Percentiles rank a stretch among this genome's conserved stretches.
These are phyloP conservation scores for barrel medic (Medicago truncatula) DNA, from an alignment of 306 rosid genomes.

Conservation along the genomic window MtrunA17r5.0-ANR NC_053045.1:465501-466000, in stretches of 20 bases:
- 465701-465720: slow-evolving; percentile 35
- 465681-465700: slow-evolving; percentile 16
- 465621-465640: neutral
- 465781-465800: neutral
- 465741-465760: slow-evolving; percentile 19
- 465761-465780: neutral
- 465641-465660: neutral
- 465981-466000: too few species aligned
- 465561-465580: neutral
- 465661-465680: slow-evolving; percentile 28
- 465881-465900: too few species aligned
- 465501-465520: too few species aligned
- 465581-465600: neutral
- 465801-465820: neutral
- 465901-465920: too few species aligned
- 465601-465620: too few species aligned
- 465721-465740: slow-evolving; percentile 40
- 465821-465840: neutral
- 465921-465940: too few species aligned
- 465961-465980: too few species aligned
- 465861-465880: neutral
- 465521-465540: too few species aligned
- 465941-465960: too few species aligned
- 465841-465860: neutral
- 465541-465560: neutral